Evolutionary conservation across 208 protist species (phyloP).

Genomic region (Leishmania braziliensis): DNA sequence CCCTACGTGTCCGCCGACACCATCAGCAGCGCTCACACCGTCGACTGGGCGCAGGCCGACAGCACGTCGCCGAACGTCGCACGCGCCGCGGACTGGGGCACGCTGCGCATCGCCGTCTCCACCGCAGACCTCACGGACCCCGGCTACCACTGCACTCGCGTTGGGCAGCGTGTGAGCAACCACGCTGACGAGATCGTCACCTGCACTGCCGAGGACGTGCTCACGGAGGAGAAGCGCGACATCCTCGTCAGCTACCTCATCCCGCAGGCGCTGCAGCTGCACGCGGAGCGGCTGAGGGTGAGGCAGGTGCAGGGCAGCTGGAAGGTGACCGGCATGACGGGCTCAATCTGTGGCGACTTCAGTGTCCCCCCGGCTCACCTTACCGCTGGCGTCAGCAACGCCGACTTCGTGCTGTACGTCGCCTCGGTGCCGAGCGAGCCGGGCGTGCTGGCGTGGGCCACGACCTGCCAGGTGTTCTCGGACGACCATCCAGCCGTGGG

Average conservation of each 20-base stretch:
- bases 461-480: conserved; percentile 33
- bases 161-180: conserved; percentile 19
- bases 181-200: conserved; percentile 16
- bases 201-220: too few relatives aligned
- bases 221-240: too few relatives aligned
- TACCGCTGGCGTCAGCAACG: conserved; percentile 39
- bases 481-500: conserved; percentile 37
- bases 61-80: too few relatives aligned
- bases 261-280: too few relatives aligned
- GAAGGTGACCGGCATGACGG: conserved; percentile 11
- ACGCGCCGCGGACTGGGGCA: conserved; percentile 15
- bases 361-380: conserved; percentile 26
- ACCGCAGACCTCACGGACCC: conserved; percentile 33
- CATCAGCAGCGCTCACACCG: too few relatives aligned
- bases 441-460: conserved; percentile 42
- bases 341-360: neutral
- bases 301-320: conserved; percentile 14
- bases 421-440: conserved; percentile 29
- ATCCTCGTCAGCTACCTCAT: too few relatives aligned
- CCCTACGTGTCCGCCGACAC: too few relatives aligned
- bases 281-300: conserved; percentile 37
- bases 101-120: conserved; percentile 47
- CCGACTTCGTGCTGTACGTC: conserved; percentile 77
- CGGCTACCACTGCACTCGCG: conserved; percentile 42
- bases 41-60: too few relatives aligned